Percentiles rank a stretch among this genome's conserved stretches.
phyloP scores from a whole-genome alignment of 2,329 filamentous ascomycete genomes.

The Aureobasidium sp. region DNA sequence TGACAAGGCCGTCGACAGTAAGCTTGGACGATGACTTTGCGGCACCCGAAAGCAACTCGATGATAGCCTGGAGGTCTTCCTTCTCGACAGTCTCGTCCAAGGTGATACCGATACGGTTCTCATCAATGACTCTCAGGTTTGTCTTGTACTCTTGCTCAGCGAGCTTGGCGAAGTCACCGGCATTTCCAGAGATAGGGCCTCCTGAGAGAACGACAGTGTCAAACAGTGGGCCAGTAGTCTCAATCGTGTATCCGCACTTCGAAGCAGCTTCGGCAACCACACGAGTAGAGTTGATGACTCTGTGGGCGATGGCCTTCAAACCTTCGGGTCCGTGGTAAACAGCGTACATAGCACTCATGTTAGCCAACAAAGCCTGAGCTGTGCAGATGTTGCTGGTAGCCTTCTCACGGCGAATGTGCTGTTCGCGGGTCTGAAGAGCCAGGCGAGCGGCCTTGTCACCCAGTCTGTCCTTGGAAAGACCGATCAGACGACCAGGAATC shows the following conservation, averaged over 20 bases:
- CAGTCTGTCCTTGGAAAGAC: slow-evolving; percentile 81
- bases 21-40: slow-evolving; percentile 17
- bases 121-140: slow-evolving; percentile 55
- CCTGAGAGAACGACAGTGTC: slow-evolving; percentile 64
- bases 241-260: slow-evolving; percentile 46
- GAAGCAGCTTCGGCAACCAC: slow-evolving; percentile 43
- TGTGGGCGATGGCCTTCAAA: slow-evolving; percentile 73
- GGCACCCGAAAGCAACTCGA: slow-evolving; percentile 28
- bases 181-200: slow-evolving; percentile 32
- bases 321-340: slow-evolving; percentile 86
- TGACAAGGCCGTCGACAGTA: slow-evolving; percentile 22
- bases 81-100: slow-evolving; percentile 64
- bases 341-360: slow-evolving; percentile 93
- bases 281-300: slow-evolving; percentile 54
- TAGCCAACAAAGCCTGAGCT: slow-evolving; percentile 84
- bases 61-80: slow-evolving; percentile 47
- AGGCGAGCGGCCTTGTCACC: slow-evolving; percentile 74
- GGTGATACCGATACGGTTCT: slow-evolving; percentile 60
- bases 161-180: slow-evolving; percentile 40
- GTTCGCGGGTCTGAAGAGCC: slow-evolving; percentile 85
- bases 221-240: slow-evolving; percentile 48
- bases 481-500: slow-evolving; percentile 83
- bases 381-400: slow-evolving; percentile 97
- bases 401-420: slow-evolving; percentile 93
- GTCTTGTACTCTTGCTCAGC: slow-evolving; percentile 45